Conservation (phyloP, 345 rosid genomes). For the Aquilaria yunnanensis region DNA sequence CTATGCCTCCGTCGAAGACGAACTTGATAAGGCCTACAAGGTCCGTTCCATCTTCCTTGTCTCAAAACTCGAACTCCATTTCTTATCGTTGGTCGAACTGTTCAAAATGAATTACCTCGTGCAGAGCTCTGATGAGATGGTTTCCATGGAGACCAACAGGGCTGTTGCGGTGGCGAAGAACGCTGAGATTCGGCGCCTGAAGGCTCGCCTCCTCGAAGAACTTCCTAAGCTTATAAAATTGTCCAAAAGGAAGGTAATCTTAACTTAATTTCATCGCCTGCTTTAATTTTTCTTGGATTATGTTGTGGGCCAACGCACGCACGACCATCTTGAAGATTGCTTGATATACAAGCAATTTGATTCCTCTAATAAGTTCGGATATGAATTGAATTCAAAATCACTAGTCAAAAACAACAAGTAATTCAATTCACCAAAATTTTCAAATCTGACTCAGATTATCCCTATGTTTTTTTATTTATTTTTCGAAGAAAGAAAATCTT, state of each 20-base stretch:
- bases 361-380: too few relatives aligned
- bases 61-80: not conserved
- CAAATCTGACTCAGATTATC: too few relatives aligned
- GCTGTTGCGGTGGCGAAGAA: conserved; percentile 64
- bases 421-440: too few relatives aligned
- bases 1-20: conserved; percentile 44
- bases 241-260: conserved; percentile 55
- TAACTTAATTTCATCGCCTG: not conserved
- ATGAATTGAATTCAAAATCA: too few relatives aligned
- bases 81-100: not conserved
- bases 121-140: conserved; percentile 69
- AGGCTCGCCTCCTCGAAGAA: conserved; percentile 64
- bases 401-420: too few relatives aligned
- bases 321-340: too few relatives aligned
- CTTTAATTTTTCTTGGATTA: not conserved
- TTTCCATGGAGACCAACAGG: conserved; percentile 48
- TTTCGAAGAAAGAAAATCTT: too few relatives aligned
- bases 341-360: too few relatives aligned
- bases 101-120: not conserved
- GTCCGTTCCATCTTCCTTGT: conserved; percentile 22
- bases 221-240: conserved; percentile 60
- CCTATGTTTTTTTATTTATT: too few relatives aligned
- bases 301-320: not conserved
- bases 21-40: conserved; percentile 38
- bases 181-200: conserved; percentile 75